A percentile compares a stretch with the other conserved stretches of the same genome.
These are phyloP conservation scores for Salix dunnii DNA, from an alignment of 345 rosid genomes.

Conservation along the genomic window DNA sequence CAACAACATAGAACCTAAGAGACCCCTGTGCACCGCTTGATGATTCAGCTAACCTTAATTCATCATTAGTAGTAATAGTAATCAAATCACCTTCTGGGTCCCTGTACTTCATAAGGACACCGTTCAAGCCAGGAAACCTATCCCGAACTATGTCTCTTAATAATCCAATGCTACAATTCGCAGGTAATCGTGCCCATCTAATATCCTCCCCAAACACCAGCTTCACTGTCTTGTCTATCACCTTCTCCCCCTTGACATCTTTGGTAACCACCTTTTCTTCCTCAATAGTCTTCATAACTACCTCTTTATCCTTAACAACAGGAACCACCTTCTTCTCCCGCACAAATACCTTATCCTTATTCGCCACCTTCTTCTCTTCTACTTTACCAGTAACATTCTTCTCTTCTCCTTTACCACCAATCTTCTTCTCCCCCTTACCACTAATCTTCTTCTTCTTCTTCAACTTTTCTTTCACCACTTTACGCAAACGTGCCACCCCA, in stretches of 20 bases:
- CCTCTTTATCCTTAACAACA: slow-evolving; percentile 48
- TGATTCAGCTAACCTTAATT: slow-evolving; percentile 70
- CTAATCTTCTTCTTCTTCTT: slow-evolving; percentile 49
- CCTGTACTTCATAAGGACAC: slow-evolving; percentile 75
- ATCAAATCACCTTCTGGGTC: slow-evolving; percentile 91
- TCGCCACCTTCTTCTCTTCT: slow-evolving; percentile 26
- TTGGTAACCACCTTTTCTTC: slow-evolving; percentile 40
- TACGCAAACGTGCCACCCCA: slow-evolving; percentile 38
- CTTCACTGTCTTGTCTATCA: slow-evolving; percentile 66
- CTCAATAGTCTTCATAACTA: slow-evolving; percentile 45
- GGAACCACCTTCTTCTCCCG: slow-evolving; percentile 31
- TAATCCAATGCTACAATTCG: slow-evolving; percentile 57
- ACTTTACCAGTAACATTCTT: slow-evolving; percentile 15
- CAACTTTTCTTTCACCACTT: slow-evolving; percentile 61
- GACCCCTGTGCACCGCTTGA: slow-evolving; percentile 50
- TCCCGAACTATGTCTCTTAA: slow-evolving; percentile 74
- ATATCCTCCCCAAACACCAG: slow-evolving; percentile 90
- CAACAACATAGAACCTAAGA: slow-evolving; percentile 66
- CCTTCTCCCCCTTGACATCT: slow-evolving; percentile 49
- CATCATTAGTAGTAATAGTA: slow-evolving; percentile 80
- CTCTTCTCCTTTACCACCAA: slow-evolving; percentile 19
- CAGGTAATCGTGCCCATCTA: slow-evolving; percentile 79
- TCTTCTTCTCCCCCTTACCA: not conserved
- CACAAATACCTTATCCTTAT: slow-evolving; percentile 29
- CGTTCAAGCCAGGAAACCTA: slow-evolving; percentile 72